These are phyloP conservation scores for Arthrobotrys sphaeroides DNA, from an alignment of 2,329 filamentous ascomycete species.

Conservation along the genomic window DNA sequence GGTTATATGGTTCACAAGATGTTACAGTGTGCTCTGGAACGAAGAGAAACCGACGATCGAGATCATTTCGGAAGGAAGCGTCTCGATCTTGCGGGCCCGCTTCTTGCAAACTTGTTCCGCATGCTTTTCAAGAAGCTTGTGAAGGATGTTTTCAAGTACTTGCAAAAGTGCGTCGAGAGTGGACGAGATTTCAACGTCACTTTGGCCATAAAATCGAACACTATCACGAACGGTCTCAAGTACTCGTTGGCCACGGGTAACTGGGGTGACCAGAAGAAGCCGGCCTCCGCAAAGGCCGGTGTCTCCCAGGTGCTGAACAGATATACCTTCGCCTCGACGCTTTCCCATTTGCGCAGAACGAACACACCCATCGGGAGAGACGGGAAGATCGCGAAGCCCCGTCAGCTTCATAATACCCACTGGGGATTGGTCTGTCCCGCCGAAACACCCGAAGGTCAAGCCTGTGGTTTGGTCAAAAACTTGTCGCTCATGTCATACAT, in stretches of 20 bases:
- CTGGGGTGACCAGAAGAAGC: constrained; percentile 99
- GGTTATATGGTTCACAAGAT: constrained; percentile 99
- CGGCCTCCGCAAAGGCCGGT: constrained; percentile 90
- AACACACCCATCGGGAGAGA: constrained; percentile 98
- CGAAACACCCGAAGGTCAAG: constrained; percentile 97
- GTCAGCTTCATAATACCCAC: constrained; percentile 97
- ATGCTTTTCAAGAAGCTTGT: constrained; percentile 90
- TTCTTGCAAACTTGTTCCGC: constrained; percentile 96
- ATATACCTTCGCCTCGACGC: constrained; percentile 94
- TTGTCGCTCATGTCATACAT: constrained; percentile 98
- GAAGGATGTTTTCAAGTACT: constrained; percentile 86
- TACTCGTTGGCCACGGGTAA: constrained; percentile 98
- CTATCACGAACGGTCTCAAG: constrained; percentile 91
- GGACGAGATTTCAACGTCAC: constrained; percentile 89
- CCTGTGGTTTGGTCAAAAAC: constrained; percentile 98
- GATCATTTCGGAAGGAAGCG: constrained; percentile 99
- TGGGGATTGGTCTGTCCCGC: constrained; percentile 98
- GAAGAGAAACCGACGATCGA: constrained; percentile 93
- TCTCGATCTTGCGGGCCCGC: constrained; percentile 89
- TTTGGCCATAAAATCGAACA: constrained; percentile 88
- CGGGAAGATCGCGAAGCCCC: constrained; percentile 96
- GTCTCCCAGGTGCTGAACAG: constrained; percentile 98
- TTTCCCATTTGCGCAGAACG: constrained; percentile 95
- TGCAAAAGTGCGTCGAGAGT: constrained; percentile 90
- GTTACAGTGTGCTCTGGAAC: constrained; percentile 89